Percentiles rank a stretch among this genome's conserved stretches.
Conservation (phyloP, 2,329 filamentous ascomycete species). For the Aspergillus arachidicola region DNA sequence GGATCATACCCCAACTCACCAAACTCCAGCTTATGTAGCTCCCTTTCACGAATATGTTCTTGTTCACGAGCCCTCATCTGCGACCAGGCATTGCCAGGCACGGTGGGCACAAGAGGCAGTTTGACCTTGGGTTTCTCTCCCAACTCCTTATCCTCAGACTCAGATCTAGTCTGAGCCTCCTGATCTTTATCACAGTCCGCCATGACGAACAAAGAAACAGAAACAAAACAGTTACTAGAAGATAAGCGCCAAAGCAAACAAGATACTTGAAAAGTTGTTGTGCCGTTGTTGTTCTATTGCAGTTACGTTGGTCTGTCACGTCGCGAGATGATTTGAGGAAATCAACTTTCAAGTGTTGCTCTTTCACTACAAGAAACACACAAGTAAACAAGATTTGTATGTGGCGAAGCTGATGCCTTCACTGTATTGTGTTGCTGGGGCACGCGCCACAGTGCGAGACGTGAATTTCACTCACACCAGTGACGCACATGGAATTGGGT, state of each 20-base stretch:
- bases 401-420: neutral
- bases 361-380: neutral
- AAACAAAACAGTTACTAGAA: neutral
- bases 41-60: constrained; percentile 11
- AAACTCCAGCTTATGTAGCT: neutral
- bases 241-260: neutral
- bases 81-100: constrained; percentile 31
- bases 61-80: constrained; percentile 23
- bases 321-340: neutral
- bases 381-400: neutral
- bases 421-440: neutral
- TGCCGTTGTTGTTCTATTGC: neutral
- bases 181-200: neutral
- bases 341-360: neutral
- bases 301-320: neutral
- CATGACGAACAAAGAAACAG: neutral
- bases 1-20: neutral
- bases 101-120: constrained; percentile 16
- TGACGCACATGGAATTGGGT: neutral
- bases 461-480: neutral
- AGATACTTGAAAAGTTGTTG: neutral
- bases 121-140: neutral
- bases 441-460: neutral
- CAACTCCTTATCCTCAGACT: neutral
- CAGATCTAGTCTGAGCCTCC: neutral